Evolutionary conservation across 768 basidiomycete genomes (phyloP).

Genomic region (Rhizopogon vinicolor): DNA sequence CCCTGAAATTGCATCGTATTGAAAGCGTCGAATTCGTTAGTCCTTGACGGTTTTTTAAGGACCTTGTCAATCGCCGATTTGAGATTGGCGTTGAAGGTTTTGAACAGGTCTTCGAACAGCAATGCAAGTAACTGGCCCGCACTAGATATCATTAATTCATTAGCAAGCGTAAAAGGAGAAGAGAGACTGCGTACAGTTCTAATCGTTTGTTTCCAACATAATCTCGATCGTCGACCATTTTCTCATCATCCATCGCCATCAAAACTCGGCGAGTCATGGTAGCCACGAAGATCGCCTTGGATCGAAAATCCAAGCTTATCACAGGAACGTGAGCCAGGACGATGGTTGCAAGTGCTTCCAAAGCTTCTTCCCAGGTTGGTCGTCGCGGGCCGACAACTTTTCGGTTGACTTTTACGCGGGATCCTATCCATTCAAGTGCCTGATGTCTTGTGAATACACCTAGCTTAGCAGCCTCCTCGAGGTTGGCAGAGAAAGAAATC

Average conservation of each 20-base stretch:
- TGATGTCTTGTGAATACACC: conserved; percentile 90
- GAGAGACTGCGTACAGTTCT: conserved; percentile 69
- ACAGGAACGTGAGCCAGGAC: conserved; percentile 96
- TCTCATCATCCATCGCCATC: conserved; percentile 95
- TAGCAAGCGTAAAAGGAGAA: conserved; percentile 8
- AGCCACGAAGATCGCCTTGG: conserved; percentile 95
- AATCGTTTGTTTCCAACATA: conserved; percentile 99
- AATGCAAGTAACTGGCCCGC: conserved; percentile 95
- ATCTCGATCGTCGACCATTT: conserved; percentile 96
- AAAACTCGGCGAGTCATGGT: conserved; percentile 96
- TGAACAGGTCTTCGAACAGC: conserved; percentile 97
- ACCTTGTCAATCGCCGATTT: conserved; percentile 96
- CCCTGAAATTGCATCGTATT: conserved; percentile 94
- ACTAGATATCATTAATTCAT: conserved; percentile 34
- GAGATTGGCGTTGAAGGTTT: conserved; percentile 95
- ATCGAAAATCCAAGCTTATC: conserved; percentile 78
- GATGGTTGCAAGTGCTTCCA: conserved; percentile 96
- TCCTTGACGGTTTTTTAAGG: conserved; percentile 91
- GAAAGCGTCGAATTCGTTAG: conserved; percentile 91
- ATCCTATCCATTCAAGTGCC: conserved; percentile 92
- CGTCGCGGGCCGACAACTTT: conserved; percentile 76
- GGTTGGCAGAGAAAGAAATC: conserved; percentile 78
- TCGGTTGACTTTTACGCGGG: conserved; percentile 85
- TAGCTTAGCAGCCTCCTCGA: conserved; percentile 93
- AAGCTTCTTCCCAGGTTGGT: conserved; percentile 90